Evolutionary conservation across 768 basidiomycete species (phyloP), one percentile per base, ranked within the genome.

Genomic region (Cubamyces lactineus): DNA sequence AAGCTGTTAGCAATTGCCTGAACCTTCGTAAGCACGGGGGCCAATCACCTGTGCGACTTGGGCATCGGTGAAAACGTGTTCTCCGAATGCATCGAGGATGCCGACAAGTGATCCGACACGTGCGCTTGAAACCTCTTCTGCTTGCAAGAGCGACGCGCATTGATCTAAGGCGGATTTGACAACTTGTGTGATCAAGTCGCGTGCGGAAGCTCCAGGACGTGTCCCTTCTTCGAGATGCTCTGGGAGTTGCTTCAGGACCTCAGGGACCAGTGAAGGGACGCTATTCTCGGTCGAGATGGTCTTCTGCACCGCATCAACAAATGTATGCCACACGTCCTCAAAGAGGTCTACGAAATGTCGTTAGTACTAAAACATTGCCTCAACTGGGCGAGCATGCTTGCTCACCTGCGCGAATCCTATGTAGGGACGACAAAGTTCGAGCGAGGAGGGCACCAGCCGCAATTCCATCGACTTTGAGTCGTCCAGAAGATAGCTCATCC

Each of bases 61-160:
- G 5, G 40, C 64, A 42, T 86, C 78, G 1, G 73, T 61, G 59
- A 87, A 87, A 15, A 90, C 67, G 0, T 76, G 72, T 7, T 77
- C 71, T 2, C 82, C 82, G 62, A 90, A 89, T 5, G 78, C 75
- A 11, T 80, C 76, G 43, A 90, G 66, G 38, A 88, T 72, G 41
- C 74, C 74, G 15, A 80, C 75, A 28, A 86, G 70, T 26, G 70
- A 66, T 17, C 48, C 52, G 1, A 74, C 60, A 17, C 58, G 61
- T 15, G 43, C 60, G 15, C 72, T 59, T 4, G 43, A 62, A 28
- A 67, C 61, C 16, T 70, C 67, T 62, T 60, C 59, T 50, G 61
- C 59, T 15, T 59, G 57, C 15, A 77, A 66, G 13, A 70, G 54
- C 2, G 63, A 57, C 41, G 75, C 72, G 45, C 78, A 75, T 38